Percentiles rank a stretch among this genome's conserved stretches.
Conservation (phyloP, 1,284 basidiomycete species). For the Ganoderma leucocontextum region DNA sequence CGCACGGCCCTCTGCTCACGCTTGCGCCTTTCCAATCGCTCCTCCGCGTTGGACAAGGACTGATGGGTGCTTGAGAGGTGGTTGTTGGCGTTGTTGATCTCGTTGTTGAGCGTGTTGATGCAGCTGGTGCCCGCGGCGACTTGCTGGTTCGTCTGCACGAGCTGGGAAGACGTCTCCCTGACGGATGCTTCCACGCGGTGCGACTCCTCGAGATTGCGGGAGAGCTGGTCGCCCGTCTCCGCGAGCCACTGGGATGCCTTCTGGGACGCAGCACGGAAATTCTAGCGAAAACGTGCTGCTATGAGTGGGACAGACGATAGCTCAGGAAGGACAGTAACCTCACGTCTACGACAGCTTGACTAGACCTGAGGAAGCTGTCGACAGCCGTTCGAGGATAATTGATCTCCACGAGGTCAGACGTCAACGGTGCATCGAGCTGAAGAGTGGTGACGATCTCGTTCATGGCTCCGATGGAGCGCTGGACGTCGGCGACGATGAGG, state of each 20-base stretch:
- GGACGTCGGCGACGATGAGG: conserved; percentile 12
- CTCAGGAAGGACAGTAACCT: neutral
- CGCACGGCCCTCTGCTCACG: conserved; percentile 7
- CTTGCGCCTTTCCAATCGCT: conserved; percentile 1
- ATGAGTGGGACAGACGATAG: neutral
- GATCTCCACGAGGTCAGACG: conserved; percentile 16
- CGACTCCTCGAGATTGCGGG: conserved; percentile 12
- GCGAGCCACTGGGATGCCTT: conserved; percentile 7
- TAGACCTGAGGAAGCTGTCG: conserved; percentile 8
- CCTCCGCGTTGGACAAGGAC: conserved; percentile 5
- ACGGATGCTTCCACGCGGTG: conserved; percentile 1
- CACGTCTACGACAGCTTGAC: conserved; percentile 10
- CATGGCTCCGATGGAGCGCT: conserved; percentile 8
- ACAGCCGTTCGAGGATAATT: conserved; percentile 13
- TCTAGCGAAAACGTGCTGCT: neutral
- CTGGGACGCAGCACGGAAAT: neutral
- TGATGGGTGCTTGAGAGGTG: conserved; percentile 5
- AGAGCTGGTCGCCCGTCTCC: conserved; percentile 15
- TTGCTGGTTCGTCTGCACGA: conserved; percentile 8
- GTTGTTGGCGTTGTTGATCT: conserved; percentile 8
- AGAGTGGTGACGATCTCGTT: conserved; percentile 17
- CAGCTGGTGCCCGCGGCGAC: neutral
- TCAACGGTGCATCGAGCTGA: conserved; percentile 12
- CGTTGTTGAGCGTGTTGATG: conserved; percentile 12
- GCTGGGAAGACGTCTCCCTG: conserved; percentile 10